Evolutionary conservation across 2,329 filamentous ascomycete species (phyloP).

Genomic region (Spiromastix sp.): DNA sequence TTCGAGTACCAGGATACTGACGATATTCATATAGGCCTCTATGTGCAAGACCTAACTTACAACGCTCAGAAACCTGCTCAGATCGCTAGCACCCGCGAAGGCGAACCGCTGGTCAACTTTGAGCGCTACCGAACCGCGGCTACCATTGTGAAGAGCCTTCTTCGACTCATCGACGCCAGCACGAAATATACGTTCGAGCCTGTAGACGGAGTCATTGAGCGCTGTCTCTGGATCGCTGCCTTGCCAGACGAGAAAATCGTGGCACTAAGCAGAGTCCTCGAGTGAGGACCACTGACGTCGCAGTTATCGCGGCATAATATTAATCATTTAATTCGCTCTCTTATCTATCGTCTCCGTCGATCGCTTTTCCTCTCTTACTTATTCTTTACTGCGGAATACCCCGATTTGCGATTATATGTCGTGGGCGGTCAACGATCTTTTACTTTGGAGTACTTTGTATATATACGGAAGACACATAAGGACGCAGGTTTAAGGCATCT

Average conservation of each 20-base stretch:
- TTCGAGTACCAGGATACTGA: conserved; percentile 1
- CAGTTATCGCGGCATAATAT: too few relatives aligned
- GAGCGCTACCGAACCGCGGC: conserved; percentile 57
- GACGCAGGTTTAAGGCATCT: too few relatives aligned
- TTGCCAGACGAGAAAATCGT: conserved; percentile 49
- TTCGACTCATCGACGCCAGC: conserved; percentile 54
- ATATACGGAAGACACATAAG: too few relatives aligned
- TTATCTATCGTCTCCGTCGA: too few relatives aligned
- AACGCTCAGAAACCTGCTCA: conserved; percentile 56
- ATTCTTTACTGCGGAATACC: too few relatives aligned
- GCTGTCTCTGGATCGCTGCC: conserved; percentile 55
- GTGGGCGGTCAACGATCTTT: too few relatives aligned
- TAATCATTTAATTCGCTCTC: too few relatives aligned
- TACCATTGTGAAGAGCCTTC: conserved; percentile 52
- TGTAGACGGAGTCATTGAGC: conserved; percentile 48
- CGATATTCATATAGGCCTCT: conserved; percentile 37
- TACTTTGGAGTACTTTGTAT: too few relatives aligned
- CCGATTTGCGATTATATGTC: too few relatives aligned
- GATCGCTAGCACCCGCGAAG: conserved; percentile 35
- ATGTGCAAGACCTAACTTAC: conserved; percentile 57
- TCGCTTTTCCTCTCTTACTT: too few relatives aligned
- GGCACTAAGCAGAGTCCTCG: conserved; percentile 33
- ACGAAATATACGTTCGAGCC: conserved; percentile 50
- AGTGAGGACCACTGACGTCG: conserved; percentile 7
- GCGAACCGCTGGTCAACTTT: conserved; percentile 54